A percentile compares a stretch with the other conserved stretches of the same genome.
These are phyloP conservation scores for Syzygium syzygioides DNA, from an alignment of 441 rosid species.

Conservation along the genomic window DNA sequence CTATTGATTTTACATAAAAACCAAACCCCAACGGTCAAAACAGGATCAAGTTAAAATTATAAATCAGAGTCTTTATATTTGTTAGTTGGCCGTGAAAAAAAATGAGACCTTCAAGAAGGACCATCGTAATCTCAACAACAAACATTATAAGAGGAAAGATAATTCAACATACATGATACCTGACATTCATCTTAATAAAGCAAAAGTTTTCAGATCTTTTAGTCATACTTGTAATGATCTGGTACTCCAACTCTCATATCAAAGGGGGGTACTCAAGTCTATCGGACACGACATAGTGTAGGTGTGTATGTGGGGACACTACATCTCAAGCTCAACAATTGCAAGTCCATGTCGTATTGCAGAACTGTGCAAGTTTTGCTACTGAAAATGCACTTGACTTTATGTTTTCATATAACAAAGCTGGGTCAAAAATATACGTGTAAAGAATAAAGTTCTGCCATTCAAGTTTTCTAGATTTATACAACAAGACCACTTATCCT, in stretches of 20 bases:
- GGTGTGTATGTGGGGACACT: background rate
- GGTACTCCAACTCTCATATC: background rate
- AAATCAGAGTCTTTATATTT: background rate
- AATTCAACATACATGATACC: background rate
- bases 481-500: background rate
- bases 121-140: background rate
- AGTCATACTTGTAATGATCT: background rate
- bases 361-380: background rate
- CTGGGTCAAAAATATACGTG: background rate
- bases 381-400: background rate
- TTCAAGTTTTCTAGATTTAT: background rate
- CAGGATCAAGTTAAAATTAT: background rate
- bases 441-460: background rate
- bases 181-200: background rate
- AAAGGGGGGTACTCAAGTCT: background rate
- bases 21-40: background rate
- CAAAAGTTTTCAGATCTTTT: background rate
- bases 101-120: background rate
- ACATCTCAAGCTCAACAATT: background rate
- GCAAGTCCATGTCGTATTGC: background rate
- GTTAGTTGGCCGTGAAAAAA: background rate
- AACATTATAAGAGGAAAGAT: background rate
- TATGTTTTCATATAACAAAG: background rate
- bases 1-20: background rate
- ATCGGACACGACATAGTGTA: background rate